Conservation (phyloP, 768 basidiomycete genomes). For the Lactarius sp. region DNA sequence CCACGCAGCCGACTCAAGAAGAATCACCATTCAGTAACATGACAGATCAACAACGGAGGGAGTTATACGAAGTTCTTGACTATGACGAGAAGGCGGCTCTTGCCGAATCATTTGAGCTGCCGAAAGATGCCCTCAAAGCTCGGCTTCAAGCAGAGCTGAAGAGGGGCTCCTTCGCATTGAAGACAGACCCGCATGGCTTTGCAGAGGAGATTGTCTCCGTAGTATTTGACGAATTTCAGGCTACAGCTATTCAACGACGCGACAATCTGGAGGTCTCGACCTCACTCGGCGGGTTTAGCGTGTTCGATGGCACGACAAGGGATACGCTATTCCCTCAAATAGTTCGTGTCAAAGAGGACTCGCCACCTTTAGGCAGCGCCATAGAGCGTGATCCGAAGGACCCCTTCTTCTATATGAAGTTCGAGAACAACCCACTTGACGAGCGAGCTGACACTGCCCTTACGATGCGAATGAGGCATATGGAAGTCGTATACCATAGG, state of each 20-base stretch:
- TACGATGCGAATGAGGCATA: constrained; percentile 84
- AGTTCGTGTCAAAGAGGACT: constrained; percentile 57
- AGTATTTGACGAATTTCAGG: constrained; percentile 82
- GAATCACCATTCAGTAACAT: constrained; percentile 64
- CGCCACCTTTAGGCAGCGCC: not conserved
- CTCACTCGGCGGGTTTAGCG: constrained; percentile 78
- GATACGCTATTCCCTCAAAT: constrained; percentile 84
- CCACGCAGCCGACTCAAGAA: constrained; percentile 43
- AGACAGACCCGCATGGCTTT: constrained; percentile 60
- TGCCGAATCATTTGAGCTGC: constrained; percentile 60
- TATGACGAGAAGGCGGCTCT: constrained; percentile 85
- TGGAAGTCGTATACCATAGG: constrained; percentile 95
- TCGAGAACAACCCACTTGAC: constrained; percentile 90
- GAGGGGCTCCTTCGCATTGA: constrained; percentile 83
- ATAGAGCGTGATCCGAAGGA: constrained; percentile 33
- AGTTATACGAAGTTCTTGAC: constrained; percentile 87
- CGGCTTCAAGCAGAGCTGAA: constrained; percentile 73
- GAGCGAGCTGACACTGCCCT: constrained; percentile 87
- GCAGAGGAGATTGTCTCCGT: constrained; percentile 75
- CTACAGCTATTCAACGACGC: constrained; percentile 77
- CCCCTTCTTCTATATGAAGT: constrained; percentile 85
- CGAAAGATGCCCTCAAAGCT: constrained; percentile 75
- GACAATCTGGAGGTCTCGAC: constrained; percentile 83
- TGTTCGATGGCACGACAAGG: constrained; percentile 86
- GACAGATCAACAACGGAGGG: constrained; percentile 85